These are phyloP conservation scores for Cutaneotrichosporon sp. DNA, from an alignment of 1,284 basidiomycete species.

Conservation along the genomic window DNA sequence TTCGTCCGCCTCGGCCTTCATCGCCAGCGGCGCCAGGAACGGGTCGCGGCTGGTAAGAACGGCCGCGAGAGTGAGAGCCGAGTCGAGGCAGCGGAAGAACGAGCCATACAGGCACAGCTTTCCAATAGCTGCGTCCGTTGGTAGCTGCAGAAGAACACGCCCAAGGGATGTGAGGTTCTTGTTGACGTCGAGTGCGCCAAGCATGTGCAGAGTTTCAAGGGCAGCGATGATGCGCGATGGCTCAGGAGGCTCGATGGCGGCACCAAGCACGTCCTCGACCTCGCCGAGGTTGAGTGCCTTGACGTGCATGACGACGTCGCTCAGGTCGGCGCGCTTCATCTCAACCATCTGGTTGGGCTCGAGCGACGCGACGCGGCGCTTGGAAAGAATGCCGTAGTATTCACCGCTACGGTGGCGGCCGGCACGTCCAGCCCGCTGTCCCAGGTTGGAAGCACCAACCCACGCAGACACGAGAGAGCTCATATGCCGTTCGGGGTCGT, in stretches of 20 bases:
- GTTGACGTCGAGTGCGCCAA: constrained; percentile 73
- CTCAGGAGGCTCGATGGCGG: constrained; percentile 86
- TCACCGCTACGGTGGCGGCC: constrained; percentile 88
- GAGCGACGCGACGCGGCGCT: constrained; percentile 60
- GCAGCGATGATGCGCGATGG: constrained; percentile 72
- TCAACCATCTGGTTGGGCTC: constrained; percentile 85
- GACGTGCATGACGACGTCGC: constrained; percentile 92
- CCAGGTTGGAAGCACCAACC: constrained; percentile 89
- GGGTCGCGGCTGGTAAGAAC: constrained; percentile 86
- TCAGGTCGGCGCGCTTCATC: constrained; percentile 91
- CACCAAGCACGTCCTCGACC: constrained; percentile 79
- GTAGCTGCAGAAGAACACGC: constrained; percentile 79
- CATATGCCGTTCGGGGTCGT: constrained; percentile 82
- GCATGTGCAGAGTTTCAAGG: constrained; percentile 73
- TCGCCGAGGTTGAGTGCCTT: constrained; percentile 91
- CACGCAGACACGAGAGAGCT: constrained; percentile 82
- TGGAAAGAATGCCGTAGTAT: constrained; percentile 80
- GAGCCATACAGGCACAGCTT: constrained; percentile 84
- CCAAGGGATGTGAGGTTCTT: constrained; percentile 84
- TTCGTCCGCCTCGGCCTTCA: constrained; percentile 53
- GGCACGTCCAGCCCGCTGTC: constrained; percentile 89
- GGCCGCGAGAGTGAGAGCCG: constrained; percentile 81
- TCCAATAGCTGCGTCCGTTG: constrained; percentile 84
- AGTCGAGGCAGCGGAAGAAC: constrained; percentile 90
- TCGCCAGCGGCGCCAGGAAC: constrained; percentile 68